Evolutionary conservation across 331 rosid species (phyloP).

Genomic region (Cydonia oblonga): DNA sequence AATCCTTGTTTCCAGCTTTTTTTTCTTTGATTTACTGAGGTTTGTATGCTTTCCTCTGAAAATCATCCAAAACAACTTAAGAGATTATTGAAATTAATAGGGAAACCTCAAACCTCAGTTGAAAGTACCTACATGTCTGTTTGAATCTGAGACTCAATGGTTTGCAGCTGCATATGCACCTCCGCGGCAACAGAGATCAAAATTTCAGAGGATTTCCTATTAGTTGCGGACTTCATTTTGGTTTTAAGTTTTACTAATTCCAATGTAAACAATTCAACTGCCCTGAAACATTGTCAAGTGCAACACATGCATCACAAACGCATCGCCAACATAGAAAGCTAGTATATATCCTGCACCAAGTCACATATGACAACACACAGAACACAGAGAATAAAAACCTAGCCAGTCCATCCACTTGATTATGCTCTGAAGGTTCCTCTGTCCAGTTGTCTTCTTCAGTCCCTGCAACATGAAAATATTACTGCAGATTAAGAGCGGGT

Average conservation of each 20-base stretch:
- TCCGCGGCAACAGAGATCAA: constrained; percentile 55
- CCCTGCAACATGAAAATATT: constrained; percentile 24
- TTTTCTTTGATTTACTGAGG: constrained; percentile 61
- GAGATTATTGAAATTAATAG: constrained; percentile 6
- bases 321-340: too few species aligned
- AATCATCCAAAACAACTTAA: constrained; percentile 13
- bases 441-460: constrained; percentile 42
- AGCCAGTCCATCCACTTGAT: constrained; percentile 51
- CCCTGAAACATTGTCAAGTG: constrained; percentile 40
- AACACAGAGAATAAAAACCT: constrained; percentile 40
- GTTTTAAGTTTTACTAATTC: constrained; percentile 56
- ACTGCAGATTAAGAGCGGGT: constrained; percentile 18
- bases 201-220: constrained; percentile 62
- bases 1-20: constrained; percentile 50
- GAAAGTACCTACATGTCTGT: constrained; percentile 56
- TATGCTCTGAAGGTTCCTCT: constrained; percentile 41
- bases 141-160: constrained; percentile 62
- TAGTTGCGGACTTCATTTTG: constrained; percentile 52
- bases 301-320: constrained; percentile 2
- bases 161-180: constrained; percentile 62
- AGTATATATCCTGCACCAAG: background rate
- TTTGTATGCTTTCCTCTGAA: constrained; percentile 62
- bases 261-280: constrained; percentile 52
- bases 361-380: background rate
- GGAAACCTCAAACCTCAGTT: constrained; percentile 6